Percentiles rank a stretch among this genome's conserved stretches.
Conservation (phyloP, 345 rosid species). For the Bruguiera sexangula region DNA sequence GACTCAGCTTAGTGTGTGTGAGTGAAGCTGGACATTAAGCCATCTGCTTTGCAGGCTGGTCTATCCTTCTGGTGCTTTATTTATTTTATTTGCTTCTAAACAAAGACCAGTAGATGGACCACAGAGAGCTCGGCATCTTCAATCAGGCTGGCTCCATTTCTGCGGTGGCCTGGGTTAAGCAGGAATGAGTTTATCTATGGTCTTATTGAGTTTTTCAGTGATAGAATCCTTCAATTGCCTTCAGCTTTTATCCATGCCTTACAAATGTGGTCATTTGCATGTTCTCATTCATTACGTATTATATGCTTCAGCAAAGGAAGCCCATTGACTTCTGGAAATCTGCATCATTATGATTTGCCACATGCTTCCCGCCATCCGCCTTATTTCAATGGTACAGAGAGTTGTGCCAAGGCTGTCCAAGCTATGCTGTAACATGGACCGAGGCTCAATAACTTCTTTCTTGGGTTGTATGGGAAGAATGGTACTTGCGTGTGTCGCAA, state of each 20-base stretch:
- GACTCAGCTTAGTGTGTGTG: background rate
- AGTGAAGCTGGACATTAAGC: too few species aligned
- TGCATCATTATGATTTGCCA: conserved; percentile 22
- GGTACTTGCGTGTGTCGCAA: background rate
- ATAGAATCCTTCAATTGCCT: background rate
- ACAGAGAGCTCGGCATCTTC: background rate
- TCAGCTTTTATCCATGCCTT: background rate
- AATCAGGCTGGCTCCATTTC: background rate
- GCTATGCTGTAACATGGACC: background rate
- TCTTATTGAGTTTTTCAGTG: too few species aligned
- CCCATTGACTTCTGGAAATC: conserved; percentile 58
- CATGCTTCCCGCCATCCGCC: background rate
- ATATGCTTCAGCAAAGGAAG: conserved; percentile 48
- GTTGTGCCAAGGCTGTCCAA: background rate
- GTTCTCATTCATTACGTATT: background rate
- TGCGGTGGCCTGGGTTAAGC: background rate
- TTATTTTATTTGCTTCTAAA: background rate
- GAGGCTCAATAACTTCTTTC: background rate
- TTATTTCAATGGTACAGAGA: background rate
- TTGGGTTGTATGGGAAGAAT: background rate
- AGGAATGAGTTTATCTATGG: too few species aligned
- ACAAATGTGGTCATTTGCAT: background rate
- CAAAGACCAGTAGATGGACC: background rate
- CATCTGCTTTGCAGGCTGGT: conserved; percentile 1
- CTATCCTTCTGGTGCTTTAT: background rate